Conservation (phyloP, 2,329 filamentous ascomycete species). For the Xylaria hypoxylon region DNA sequence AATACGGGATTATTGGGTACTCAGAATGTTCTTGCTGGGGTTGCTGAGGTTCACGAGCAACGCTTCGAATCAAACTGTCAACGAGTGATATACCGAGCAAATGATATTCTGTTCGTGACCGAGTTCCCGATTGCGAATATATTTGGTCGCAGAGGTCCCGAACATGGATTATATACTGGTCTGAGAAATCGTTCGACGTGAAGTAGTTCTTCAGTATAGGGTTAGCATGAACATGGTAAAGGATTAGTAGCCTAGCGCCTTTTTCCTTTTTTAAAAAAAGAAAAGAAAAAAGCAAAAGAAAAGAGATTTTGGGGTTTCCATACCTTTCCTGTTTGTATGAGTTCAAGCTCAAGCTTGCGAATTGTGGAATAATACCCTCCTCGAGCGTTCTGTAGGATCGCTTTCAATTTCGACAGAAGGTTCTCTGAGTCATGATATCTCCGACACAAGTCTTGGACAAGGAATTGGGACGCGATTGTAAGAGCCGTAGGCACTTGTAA, state of each 20-base stretch:
- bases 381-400: conserved; percentile 53
- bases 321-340: conserved; percentile 65
- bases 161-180: conserved; percentile 56
- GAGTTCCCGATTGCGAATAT: conserved; percentile 53
- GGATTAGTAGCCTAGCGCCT: too few relatives aligned
- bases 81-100: conserved; percentile 56
- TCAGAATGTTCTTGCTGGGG: conserved; percentile 36
- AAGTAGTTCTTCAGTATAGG: conserved; percentile 16
- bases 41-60: conserved; percentile 41
- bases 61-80: conserved; percentile 53
- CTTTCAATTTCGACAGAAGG: conserved; percentile 52
- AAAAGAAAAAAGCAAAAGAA: neutral
- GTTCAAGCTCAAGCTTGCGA: conserved; percentile 63
- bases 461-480: conserved; percentile 50
- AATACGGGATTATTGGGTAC: conserved; percentile 39
- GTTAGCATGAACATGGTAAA: conserved; percentile 15
- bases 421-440: conserved; percentile 50
- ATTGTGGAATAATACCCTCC: conserved; percentile 55
- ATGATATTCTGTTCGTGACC: conserved; percentile 58
- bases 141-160: conserved; percentile 58
- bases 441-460: conserved; percentile 54
- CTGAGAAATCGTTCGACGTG: conserved; percentile 52
- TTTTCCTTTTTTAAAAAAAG: too few relatives aligned
- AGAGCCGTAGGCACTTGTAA: conserved; percentile 51
- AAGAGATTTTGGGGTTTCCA: conserved; percentile 32